A percentile compares a stretch with the other conserved stretches of the same genome.
Evolutionary conservation across 208 protist species (phyloP).

Genomic region (Trypanosoma congolense): DNA sequence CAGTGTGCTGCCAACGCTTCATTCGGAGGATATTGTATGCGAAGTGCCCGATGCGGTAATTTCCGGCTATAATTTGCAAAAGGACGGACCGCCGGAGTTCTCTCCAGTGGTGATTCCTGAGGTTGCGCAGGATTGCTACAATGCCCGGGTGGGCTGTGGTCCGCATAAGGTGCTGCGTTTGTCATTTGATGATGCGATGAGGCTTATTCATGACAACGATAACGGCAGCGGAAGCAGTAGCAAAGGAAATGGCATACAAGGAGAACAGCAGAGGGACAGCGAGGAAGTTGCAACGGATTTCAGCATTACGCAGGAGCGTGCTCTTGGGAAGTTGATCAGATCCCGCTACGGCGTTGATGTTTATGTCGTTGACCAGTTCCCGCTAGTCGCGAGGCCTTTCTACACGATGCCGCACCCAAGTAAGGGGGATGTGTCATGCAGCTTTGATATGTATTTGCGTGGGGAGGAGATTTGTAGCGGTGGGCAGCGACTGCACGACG

Average conservation of each 20-base stretch:
- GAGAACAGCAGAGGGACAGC: background rate
- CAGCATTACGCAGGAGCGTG: conserved; percentile 86
- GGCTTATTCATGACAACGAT: conserved; percentile 32
- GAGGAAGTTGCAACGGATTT: conserved; percentile 68
- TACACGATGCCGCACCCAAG: conserved; percentile 97
- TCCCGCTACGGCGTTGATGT: conserved; percentile 97
- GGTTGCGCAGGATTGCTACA: conserved; percentile 36
- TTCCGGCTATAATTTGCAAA: conserved; percentile 12
- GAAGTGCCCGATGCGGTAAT: conserved; percentile 31
- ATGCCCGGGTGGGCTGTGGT: conserved; percentile 34
- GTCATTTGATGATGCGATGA: conserved; percentile 44
- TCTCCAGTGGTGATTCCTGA: background rate
- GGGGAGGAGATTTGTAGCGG: conserved; percentile 99
- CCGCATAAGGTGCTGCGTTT: conserved; percentile 42
- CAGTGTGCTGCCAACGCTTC: background rate
- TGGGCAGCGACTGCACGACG: conserved; percentile 97
- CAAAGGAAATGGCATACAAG: too few species aligned
- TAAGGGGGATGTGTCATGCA: conserved; percentile 31
- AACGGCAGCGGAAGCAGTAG: too few species aligned
- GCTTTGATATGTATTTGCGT: conserved; percentile 98
- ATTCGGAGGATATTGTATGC: conserved; percentile 21
- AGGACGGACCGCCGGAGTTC: conserved; percentile 3
- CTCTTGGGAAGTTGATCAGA: conserved; percentile 92
- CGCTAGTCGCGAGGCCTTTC: conserved; percentile 94
- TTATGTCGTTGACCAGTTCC: conserved; percentile 98